Evolutionary conservation across 208 protist genomes (phyloP).

Genomic region (Lotmaria passim): DNA sequence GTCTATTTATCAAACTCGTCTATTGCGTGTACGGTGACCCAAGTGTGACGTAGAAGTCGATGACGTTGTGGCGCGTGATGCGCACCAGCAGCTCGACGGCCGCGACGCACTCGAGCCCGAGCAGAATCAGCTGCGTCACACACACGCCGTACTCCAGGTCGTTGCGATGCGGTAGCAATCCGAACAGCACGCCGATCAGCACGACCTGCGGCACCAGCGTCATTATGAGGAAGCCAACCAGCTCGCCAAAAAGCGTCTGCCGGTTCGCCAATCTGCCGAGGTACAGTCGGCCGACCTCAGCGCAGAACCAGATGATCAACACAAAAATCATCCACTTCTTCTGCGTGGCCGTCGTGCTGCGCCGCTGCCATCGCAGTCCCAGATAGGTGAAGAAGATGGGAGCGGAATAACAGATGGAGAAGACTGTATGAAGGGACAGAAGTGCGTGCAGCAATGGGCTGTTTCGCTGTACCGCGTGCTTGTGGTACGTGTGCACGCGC

Average conservation of each 20-base stretch:
- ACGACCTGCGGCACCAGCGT: constrained; percentile 65
- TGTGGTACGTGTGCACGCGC: constrained; percentile 78
- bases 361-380: constrained; percentile 36
- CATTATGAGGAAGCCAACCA: constrained; percentile 57
- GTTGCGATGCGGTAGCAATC: constrained; percentile 47
- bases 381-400: constrained; percentile 61
- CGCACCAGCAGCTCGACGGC: constrained; percentile 38
- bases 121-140: constrained; percentile 61
- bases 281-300: constrained; percentile 56
- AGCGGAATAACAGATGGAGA: constrained; percentile 58
- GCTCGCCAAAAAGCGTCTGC: constrained; percentile 43
- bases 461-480: constrained; percentile 53
- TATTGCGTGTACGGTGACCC: constrained; percentile 21
- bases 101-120: constrained; percentile 45
- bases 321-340: constrained; percentile 53
- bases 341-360: constrained; percentile 22
- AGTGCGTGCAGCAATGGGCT: constrained; percentile 59
- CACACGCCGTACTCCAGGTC: constrained; percentile 69
- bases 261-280: constrained; percentile 56
- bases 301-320: constrained; percentile 51
- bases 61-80: constrained; percentile 60
- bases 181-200: constrained; percentile 46
- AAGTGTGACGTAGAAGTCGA: constrained; percentile 77
- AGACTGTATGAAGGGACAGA: constrained; percentile 46
- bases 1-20: no score